A percentile compares a stretch with the other conserved stretches of the same genome.
These are phyloP conservation scores for Laburnicola sp. DNA, from an alignment of 2,329 filamentous ascomycete species.

Conservation along the genomic window DNA sequence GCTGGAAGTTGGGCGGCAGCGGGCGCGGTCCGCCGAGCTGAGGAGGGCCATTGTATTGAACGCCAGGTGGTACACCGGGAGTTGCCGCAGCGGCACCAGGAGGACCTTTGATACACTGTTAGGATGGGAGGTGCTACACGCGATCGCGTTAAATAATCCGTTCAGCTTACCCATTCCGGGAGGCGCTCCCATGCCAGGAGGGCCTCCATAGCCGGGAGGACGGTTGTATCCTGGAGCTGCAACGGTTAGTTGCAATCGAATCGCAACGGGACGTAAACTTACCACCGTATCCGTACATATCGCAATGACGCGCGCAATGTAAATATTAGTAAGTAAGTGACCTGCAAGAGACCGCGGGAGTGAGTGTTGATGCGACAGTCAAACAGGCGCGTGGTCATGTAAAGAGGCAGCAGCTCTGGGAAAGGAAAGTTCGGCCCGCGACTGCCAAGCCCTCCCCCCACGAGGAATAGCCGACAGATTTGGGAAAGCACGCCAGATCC, in stretches of 20 bases:
- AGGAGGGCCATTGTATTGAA: constrained; percentile 71
- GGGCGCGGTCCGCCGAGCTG: constrained; percentile 79
- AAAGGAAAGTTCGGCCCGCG: constrained; percentile 19
- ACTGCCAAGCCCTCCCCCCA: neutral
- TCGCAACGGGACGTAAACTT: constrained; percentile 6
- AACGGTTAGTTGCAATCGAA: constrained; percentile 28
- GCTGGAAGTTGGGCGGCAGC: constrained; percentile 82
- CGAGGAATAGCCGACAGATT: constrained; percentile 27
- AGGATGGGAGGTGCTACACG: neutral
- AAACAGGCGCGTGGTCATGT: neutral
- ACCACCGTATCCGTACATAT: constrained; percentile 46
- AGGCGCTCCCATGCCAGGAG: constrained; percentile 74
- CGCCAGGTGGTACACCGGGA: constrained; percentile 79
- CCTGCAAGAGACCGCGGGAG: neutral
- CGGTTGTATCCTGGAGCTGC: constrained; percentile 68
- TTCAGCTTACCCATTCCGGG: constrained; percentile 76
- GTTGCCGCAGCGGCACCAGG: constrained; percentile 67
- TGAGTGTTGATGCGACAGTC: too few relatives aligned
- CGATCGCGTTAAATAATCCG: neutral
- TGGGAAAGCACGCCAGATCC: constrained; percentile 22
- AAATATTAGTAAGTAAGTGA: neutral
- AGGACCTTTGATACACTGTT: constrained; percentile 56
- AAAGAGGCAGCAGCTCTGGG: constrained; percentile 14
- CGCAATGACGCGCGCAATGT: constrained; percentile 6
- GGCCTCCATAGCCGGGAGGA: constrained; percentile 72